These are phyloP conservation scores for Mucor ambiguus DNA, from an alignment of 371 early-diverging fungal genomes.

Conservation along the genomic window DNA sequence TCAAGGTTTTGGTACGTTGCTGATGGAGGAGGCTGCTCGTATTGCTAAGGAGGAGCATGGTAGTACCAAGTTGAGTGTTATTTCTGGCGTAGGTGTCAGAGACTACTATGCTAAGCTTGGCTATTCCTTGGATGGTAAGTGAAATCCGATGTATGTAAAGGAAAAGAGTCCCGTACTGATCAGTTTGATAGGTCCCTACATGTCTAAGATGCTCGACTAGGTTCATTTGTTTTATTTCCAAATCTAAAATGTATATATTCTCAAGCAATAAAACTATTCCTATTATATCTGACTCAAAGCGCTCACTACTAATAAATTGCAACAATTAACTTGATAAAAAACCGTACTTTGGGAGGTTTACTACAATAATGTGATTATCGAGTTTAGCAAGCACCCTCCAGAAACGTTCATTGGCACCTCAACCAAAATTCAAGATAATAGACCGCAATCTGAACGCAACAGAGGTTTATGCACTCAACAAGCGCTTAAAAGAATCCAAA, in stretches of 20 bases:
- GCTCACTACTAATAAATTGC: no score
- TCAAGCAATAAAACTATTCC: neutral
- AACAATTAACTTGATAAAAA: no score
- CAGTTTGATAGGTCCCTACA: conserved; percentile 76
- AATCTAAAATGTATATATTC: conserved; percentile 1
- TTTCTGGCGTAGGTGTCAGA: conserved; percentile 98
- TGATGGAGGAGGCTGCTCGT: conserved; percentile 99
- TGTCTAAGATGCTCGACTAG: conserved; percentile 83
- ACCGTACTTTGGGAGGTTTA: no score
- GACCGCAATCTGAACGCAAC: no score
- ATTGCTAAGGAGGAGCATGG: conserved; percentile 99
- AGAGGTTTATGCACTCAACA: no score
- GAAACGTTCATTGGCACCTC: no score
- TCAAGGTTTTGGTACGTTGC: conserved; percentile 98
- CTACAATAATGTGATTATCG: no score
- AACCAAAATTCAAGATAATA: no score
- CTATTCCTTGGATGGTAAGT: conserved; percentile 92
- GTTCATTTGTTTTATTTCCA: conserved; percentile 5
- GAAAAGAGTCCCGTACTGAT: neutral
- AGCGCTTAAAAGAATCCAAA: no score
- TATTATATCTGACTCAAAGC: neutral
- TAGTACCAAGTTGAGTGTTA: conserved; percentile 96
- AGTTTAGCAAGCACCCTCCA: no score
- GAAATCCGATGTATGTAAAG: no score
- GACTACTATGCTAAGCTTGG: conserved; percentile 99